phyloP scores from a whole-genome alignment of 2,329 filamentous ascomycete genomes.

The Myotisia sp. region DNA sequence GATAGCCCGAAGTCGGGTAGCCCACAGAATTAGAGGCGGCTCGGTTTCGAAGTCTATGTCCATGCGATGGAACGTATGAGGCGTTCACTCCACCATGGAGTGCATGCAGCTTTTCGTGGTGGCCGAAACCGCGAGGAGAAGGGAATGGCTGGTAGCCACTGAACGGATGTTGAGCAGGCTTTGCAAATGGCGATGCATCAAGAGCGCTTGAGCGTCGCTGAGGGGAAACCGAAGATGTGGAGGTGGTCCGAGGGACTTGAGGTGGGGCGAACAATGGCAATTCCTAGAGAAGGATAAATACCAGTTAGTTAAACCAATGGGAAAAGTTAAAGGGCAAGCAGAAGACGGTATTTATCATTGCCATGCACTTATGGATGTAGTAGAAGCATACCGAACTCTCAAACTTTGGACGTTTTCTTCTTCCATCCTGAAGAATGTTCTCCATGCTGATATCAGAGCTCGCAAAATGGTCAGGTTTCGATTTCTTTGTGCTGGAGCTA shows the following conservation, averaged over 20 bases:
- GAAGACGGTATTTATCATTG: too few relatives aligned
- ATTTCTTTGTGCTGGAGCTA: constrained; percentile 59
- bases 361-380: not conserved
- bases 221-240: constrained; percentile 92
- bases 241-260: constrained; percentile 84
- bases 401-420: constrained; percentile 84
- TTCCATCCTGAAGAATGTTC: constrained; percentile 93
- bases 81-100: constrained; percentile 20
- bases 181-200: constrained; percentile 58
- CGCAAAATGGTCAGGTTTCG: constrained; percentile 68
- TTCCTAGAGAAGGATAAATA: constrained; percentile 47
- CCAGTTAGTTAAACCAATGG: not conserved
- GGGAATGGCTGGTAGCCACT: constrained; percentile 62
- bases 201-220: constrained; percentile 66
- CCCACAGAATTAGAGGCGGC: constrained; percentile 38
- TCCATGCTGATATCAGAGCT: constrained; percentile 96
- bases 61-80: constrained; percentile 44
- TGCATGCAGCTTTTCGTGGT: constrained; percentile 32
- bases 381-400: constrained; percentile 78
- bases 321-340: constrained; percentile 11
- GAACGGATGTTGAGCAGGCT: constrained; percentile 65
- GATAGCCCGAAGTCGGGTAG: constrained; percentile 26
- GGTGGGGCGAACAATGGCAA: constrained; percentile 87
- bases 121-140: constrained; percentile 65
- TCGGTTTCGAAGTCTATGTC: constrained; percentile 52